phyloP scores from a whole-genome alignment of 441 rosid genomes.

The Adansonia gregorii region DNA sequence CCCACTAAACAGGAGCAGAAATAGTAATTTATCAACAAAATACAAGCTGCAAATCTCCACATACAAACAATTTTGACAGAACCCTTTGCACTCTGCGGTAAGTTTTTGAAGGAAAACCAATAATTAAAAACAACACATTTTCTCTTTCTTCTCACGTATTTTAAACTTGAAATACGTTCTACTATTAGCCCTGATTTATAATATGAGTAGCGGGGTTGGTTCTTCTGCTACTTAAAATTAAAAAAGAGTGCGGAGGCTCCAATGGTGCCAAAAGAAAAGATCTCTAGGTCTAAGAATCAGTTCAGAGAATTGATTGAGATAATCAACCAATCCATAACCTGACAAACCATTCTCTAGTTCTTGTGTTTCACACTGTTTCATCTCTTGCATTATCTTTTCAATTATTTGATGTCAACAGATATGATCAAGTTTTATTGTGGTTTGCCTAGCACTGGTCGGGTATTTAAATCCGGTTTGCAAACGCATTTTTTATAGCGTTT shows the following conservation, averaged over 20 bases:
- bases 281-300: constrained; percentile 28
- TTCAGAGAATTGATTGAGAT: constrained; percentile 22
- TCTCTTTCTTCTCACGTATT: background rate
- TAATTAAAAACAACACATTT: background rate
- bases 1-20: constrained; percentile 20
- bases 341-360: constrained; percentile 22
- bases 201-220: background rate
- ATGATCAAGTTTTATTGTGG: background rate
- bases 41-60: constrained; percentile 11
- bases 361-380: background rate
- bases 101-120: background rate
- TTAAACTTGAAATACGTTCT: background rate
- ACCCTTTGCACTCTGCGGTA: constrained; percentile 3
- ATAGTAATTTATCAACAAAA: background rate
- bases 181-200: background rate
- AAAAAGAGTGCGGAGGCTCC: background rate
- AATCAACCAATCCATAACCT: background rate
- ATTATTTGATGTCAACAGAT: constrained; percentile 21
- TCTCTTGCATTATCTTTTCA: constrained; percentile 16
- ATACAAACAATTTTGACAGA: constrained; percentile 32
- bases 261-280: constrained; percentile 27
- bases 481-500: too few species aligned
- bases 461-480: too few species aligned
- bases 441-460: too few species aligned
- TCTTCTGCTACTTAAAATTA: background rate